Conservation (phyloP, 805 yeast genomes). For the Nakazawaea populi region DNA sequence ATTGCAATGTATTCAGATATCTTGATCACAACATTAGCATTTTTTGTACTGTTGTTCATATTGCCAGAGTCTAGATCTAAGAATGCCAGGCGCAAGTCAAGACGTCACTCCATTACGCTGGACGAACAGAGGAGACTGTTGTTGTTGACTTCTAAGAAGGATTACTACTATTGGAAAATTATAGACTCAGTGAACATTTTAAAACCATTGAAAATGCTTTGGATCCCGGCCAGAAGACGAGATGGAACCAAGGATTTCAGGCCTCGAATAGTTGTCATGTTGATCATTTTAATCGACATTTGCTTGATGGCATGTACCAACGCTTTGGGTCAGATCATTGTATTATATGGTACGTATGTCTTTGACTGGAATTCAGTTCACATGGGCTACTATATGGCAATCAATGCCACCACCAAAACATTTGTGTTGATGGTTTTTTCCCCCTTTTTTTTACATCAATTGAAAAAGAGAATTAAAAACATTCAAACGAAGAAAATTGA, state of each 20-base stretch:
- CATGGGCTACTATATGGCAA: conserved; percentile 51
- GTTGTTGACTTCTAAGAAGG: background rate
- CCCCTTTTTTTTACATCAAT: conserved; percentile 38
- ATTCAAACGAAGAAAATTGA: conserved; percentile 43
- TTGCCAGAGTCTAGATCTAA: conserved; percentile 62
- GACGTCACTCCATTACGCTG: conserved; percentile 22
- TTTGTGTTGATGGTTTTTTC: conserved; percentile 41
- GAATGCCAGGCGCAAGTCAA: conserved; percentile 46
- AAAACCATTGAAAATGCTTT: conserved; percentile 47
- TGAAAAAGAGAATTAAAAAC: conserved; percentile 26
- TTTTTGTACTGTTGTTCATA: conserved; percentile 29
- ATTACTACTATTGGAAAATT: conserved; percentile 1
- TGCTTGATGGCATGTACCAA: conserved; percentile 32
- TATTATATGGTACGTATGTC: conserved; percentile 47
- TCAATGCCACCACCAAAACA: conserved; percentile 44
- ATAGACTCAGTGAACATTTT: conserved; percentile 20
- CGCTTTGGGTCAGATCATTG: conserved; percentile 34
- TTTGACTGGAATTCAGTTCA: conserved; percentile 50
- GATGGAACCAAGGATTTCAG: conserved; percentile 19
- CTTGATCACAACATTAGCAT: conserved; percentile 23
- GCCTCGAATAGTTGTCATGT: conserved; percentile 41
- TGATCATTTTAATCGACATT: conserved; percentile 43
- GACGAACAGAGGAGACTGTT: conserved; percentile 5
- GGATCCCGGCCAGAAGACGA: conserved; percentile 37
- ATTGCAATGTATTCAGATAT: conserved; percentile 26